Evolutionary conservation across 805 yeast genomes (phyloP).

Genomic region (Barnettozyma populi): DNA sequence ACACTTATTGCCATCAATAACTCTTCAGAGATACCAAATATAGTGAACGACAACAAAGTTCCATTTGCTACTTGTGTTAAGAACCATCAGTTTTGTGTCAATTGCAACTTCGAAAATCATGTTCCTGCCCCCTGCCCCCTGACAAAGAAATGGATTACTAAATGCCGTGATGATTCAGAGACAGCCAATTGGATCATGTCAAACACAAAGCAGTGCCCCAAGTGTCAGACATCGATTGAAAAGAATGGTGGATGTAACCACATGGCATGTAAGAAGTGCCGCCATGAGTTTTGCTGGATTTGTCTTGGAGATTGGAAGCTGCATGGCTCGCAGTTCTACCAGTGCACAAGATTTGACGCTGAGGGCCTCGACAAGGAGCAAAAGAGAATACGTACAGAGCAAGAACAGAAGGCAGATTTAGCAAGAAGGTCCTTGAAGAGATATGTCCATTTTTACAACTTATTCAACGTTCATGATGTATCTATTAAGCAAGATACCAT

Average conservation of each 20-base stretch:
- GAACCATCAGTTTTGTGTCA: constrained; percentile 71
- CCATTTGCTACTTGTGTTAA: constrained; percentile 68
- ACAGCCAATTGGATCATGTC: constrained; percentile 82
- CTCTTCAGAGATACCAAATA: constrained; percentile 5
- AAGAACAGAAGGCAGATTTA: constrained; percentile 30
- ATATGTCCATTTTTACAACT: constrained; percentile 69
- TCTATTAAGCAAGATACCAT: constrained; percentile 69
- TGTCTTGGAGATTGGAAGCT: constrained; percentile 71
- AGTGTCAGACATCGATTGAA: constrained; percentile 74
- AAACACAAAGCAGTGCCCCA: constrained; percentile 83
- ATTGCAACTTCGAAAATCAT: constrained; percentile 73
- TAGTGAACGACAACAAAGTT: constrained; percentile 25
- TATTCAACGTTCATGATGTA: constrained; percentile 69
- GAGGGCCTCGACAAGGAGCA: constrained; percentile 9
- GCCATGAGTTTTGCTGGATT: constrained; percentile 87
- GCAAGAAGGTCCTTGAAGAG: constrained; percentile 50
- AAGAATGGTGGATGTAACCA: constrained; percentile 97
- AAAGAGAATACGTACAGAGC: constrained; percentile 26
- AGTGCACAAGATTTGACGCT: constrained; percentile 55
- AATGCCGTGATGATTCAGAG: constrained; percentile 82
- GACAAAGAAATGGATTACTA: constrained; percentile 65
- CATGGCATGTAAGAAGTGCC: constrained; percentile 81
- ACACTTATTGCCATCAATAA: constrained; percentile 41
- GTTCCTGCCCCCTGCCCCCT: constrained; percentile 77
- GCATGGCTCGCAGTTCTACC: constrained; percentile 61